phyloP scores from a whole-genome alignment of 2,329 filamentous ascomycete genomes.

The Dactylonectria macrodidyma region DNA sequence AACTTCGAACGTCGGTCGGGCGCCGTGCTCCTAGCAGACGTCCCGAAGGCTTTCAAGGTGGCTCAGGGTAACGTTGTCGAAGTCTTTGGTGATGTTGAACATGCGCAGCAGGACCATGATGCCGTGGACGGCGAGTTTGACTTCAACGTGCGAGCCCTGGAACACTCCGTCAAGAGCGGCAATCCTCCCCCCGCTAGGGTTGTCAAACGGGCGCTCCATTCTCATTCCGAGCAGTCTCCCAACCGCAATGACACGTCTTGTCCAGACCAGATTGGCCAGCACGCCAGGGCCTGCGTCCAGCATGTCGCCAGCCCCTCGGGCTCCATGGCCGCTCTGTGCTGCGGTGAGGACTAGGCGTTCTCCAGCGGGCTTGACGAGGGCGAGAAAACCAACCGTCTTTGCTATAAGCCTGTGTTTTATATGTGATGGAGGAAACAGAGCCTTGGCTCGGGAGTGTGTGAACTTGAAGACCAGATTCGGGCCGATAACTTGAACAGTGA shows the following conservation, averaged over 20 bases:
- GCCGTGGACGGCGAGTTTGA: constrained; percentile 56
- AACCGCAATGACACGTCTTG: constrained; percentile 47
- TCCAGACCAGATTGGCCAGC: constrained; percentile 53
- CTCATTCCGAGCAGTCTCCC: constrained; percentile 49
- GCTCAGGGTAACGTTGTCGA: constrained; percentile 37
- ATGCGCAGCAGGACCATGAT: constrained; percentile 47
- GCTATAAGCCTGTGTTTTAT: constrained; percentile 38
- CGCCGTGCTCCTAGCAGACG: constrained; percentile 46
- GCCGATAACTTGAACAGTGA: constrained; percentile 51
- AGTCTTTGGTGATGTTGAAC: constrained; percentile 45
- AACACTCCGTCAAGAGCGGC: constrained; percentile 45
- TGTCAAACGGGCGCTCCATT: constrained; percentile 51
- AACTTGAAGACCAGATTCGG: constrained; percentile 51
- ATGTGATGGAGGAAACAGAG: not conserved
- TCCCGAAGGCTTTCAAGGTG: constrained; percentile 44
- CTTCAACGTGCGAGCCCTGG: constrained; percentile 56
- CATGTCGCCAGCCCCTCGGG: constrained; percentile 47
- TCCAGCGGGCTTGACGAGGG: constrained; percentile 35
- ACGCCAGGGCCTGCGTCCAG: constrained; percentile 43
- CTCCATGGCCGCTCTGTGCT: constrained; percentile 54
- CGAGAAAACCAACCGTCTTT: constrained; percentile 54
- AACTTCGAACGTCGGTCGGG: constrained; percentile 50
- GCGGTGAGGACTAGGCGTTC: constrained; percentile 49
- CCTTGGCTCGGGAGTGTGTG: constrained; percentile 44
- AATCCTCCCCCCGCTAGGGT: not conserved